phyloP scores from a whole-genome alignment of 2,329 filamentous ascomycete species.

The Talaromyces sp. region DNA sequence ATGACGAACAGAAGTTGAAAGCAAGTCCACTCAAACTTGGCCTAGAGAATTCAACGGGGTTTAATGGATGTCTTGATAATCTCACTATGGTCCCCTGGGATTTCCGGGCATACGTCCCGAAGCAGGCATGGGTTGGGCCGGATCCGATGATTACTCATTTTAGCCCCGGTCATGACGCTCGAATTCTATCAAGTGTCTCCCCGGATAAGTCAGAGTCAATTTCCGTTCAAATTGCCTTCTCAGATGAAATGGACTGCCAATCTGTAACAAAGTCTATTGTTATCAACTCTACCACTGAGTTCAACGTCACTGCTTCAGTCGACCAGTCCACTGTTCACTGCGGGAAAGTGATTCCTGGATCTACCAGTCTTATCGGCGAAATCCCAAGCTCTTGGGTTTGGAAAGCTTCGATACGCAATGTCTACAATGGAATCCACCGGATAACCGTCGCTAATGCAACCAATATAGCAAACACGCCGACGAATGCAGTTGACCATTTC shows the following conservation, averaged over 20 bases:
- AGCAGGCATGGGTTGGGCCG: constrained; percentile 44
- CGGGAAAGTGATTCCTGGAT: constrained; percentile 28
- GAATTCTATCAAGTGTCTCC: constrained; percentile 45
- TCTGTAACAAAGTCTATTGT: constrained; percentile 45
- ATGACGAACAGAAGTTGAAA: constrained; percentile 41
- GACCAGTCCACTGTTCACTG: constrained; percentile 44
- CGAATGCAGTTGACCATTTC: constrained; percentile 54
- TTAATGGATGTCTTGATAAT: constrained; percentile 51
- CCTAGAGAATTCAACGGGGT: constrained; percentile 41
- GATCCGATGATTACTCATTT: constrained; percentile 56
- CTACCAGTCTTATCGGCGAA: constrained; percentile 41
- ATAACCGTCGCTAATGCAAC: constrained; percentile 53
- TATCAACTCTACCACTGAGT: constrained; percentile 49
- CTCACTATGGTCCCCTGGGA: constrained; percentile 52
- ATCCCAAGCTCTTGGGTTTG: constrained; percentile 51
- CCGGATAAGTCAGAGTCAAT: constrained; percentile 39
- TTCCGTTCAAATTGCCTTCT: constrained; percentile 53
- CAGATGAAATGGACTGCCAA: constrained; percentile 56
- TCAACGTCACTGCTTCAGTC: constrained; percentile 38
- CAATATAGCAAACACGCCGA: constrained; percentile 37
- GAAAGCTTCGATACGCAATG: constrained; percentile 47
- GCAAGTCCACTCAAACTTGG: constrained; percentile 41
- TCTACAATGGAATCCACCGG: constrained; percentile 56
- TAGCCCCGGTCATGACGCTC: constrained; percentile 55
- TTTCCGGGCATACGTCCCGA: constrained; percentile 56